Conservation (phyloP, 2,329 filamentous ascomycete species). For the Cladophialophora exuberans region DNA sequence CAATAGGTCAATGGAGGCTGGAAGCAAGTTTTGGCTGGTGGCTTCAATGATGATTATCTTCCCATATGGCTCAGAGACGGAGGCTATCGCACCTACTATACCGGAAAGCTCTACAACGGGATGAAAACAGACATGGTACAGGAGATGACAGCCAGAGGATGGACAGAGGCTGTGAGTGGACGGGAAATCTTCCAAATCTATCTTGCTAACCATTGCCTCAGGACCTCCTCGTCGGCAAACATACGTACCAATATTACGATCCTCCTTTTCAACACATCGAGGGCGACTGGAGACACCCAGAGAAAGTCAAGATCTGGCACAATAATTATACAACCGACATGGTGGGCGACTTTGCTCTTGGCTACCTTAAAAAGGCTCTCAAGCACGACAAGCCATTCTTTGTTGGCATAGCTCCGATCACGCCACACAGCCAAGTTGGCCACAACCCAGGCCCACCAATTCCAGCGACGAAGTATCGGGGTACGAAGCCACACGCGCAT, state of each 20-base stretch:
- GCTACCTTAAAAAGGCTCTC: conserved; percentile 64
- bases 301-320: conserved; percentile 58
- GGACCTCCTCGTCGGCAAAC: conserved; percentile 48
- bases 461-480: conserved; percentile 61
- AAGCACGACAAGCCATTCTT: conserved; percentile 64
- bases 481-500: conserved; percentile 63
- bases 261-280: conserved; percentile 66
- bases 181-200: too few relatives aligned
- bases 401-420: conserved; percentile 66
- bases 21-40: too few relatives aligned
- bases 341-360: conserved; percentile 60
- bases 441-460: conserved; percentile 47
- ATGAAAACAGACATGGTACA: too few relatives aligned
- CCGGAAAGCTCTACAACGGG: conserved; percentile 59
- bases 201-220: too few relatives aligned
- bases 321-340: conserved; percentile 63
- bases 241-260: conserved; percentile 70
- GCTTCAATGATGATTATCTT: conserved; percentile 55
- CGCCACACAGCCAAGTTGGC: conserved; percentile 64
- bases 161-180: too few relatives aligned
- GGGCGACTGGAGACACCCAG: too few relatives aligned
- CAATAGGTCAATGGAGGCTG: too few relatives aligned
- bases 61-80: conserved; percentile 56
- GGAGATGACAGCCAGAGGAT: too few relatives aligned
- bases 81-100: conserved; percentile 59